Base-by-base conservation (phyloP, 148 eudicot genomes). In the Simmondsia chinensis region DNA sequence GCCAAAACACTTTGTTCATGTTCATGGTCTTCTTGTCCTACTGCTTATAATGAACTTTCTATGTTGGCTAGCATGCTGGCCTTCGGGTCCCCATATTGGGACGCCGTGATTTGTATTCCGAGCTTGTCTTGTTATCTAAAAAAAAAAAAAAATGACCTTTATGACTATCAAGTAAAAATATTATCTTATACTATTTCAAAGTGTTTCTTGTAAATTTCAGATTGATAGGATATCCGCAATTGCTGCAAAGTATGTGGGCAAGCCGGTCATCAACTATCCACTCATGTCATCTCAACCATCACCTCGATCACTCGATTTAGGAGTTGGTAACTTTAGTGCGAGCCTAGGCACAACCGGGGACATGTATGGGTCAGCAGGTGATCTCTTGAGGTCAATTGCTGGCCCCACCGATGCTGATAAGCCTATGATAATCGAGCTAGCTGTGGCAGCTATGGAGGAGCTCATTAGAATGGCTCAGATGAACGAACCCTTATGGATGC, bases 391-490 rank as follows among this genome's bases (percentile, higher is more conserved):
- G 43, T 69, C 94, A 6, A 64, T 82, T 3, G 68, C 81, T 4
- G 77, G 79, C 8, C 94, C 95, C 0, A 67, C 81, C 0, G 97
- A 82, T 39, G 88, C 82, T 1, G 83, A 82, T 17, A 91, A 79
- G 52, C 81, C 87, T 0, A 41, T 85, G 65, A 76, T 85, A 48
- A 71, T 85, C 18, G 94, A 91, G 83, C 63, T 85, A 1, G 97
- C 94, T 3, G 83, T 85, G 26, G 88, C 94, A 28, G 97, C 97
- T 20, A 91, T 85, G 89, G 95, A 91, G 20, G 97, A 91, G 52
- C 74, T 91, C 15, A 44, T 85, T 17, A 46, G 71, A 46, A 74
- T 91, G 88, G 83, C 86, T 5, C 94, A 91, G 29, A 42, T 73
- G 10, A 74, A 71, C 0, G 94, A 91, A 20, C 97, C 95, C n/a